These are phyloP conservation scores for Acanthamoeba triangularis DNA, from an alignment of 208 protist genomes.

Conservation along the genomic window DNA sequence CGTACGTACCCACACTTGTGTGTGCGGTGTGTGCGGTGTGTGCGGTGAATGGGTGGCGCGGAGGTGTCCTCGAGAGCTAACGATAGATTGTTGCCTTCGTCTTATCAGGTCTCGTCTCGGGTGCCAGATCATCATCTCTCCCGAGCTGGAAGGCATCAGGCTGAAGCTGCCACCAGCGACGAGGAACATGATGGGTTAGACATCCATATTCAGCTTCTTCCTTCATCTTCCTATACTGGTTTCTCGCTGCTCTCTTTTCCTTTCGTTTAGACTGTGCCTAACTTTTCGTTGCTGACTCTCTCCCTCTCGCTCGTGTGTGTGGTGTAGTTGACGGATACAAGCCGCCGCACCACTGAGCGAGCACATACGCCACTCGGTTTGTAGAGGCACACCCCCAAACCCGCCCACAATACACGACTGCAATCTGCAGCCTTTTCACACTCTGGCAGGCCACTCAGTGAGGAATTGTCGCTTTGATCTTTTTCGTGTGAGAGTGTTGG, in stretches of 20 bases:
- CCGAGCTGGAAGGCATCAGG: constrained; percentile 83
- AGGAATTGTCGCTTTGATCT: too few species aligned
- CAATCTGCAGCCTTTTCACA: too few species aligned
- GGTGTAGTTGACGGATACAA: neutral
- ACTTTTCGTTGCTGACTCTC: too few species aligned
- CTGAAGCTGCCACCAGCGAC: constrained; percentile 82
- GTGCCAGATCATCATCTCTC: constrained; percentile 84
- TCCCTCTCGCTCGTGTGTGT: neutral
- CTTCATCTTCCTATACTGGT: neutral
- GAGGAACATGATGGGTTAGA: constrained; percentile 79
- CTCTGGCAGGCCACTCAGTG: too few species aligned
- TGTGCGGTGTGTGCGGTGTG: too few species aligned
- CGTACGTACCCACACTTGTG: too few species aligned
- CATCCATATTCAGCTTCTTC: too few species aligned
- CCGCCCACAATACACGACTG: too few species aligned
- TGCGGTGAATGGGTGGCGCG: neutral
- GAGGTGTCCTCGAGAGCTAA: neutral
- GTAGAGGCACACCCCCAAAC: neutral
- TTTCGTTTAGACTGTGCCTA: neutral
- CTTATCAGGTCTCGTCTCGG: constrained; percentile 84
- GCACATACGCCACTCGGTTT: neutral
- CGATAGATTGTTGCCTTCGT: neutral
- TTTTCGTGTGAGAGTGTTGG: too few species aligned
- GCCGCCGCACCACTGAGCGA: neutral
- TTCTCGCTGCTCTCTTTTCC: too few species aligned